A percentile compares a stretch with the other conserved stretches of the same genome.
Evolutionary conservation across 2,329 filamentous ascomycete species (phyloP).

Genomic region (Talaromyces funiculosus): DNA sequence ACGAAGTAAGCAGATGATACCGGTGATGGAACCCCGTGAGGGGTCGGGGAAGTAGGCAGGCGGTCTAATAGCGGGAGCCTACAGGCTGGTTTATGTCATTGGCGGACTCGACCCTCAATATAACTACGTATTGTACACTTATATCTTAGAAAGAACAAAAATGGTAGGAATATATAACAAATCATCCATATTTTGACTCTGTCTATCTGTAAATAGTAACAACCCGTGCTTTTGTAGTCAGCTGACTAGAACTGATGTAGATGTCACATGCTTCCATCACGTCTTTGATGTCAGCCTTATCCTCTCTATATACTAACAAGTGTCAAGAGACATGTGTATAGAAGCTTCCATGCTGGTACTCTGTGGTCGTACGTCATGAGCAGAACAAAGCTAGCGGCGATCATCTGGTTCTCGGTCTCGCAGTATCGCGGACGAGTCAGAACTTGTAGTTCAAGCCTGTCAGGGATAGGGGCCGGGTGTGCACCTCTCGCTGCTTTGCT

Average conservation of each 20-base stretch:
- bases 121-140: not conserved
- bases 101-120: not conserved
- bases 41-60: not conserved
- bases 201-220: not conserved
- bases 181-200: not conserved
- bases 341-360: not conserved
- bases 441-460: not conserved
- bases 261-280: slow-evolving; percentile 11
- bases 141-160: not conserved
- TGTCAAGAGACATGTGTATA: not conserved
- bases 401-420: not conserved
- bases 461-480: not conserved
- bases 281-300: not conserved
- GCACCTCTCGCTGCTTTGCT: not conserved
- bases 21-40: not conserved
- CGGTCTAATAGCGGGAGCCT: not conserved
- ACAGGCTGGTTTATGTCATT: not conserved
- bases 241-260: not conserved
- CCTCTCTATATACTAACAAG: not conserved
- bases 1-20: not conserved
- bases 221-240: not conserved
- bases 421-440: not conserved
- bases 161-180: not conserved
- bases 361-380: not conserved
- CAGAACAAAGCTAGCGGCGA: not conserved